These are phyloP conservation scores for Halenospora varia DNA, from an alignment of 495 filamentous ascomycete species.

Conservation along the genomic window DNA sequence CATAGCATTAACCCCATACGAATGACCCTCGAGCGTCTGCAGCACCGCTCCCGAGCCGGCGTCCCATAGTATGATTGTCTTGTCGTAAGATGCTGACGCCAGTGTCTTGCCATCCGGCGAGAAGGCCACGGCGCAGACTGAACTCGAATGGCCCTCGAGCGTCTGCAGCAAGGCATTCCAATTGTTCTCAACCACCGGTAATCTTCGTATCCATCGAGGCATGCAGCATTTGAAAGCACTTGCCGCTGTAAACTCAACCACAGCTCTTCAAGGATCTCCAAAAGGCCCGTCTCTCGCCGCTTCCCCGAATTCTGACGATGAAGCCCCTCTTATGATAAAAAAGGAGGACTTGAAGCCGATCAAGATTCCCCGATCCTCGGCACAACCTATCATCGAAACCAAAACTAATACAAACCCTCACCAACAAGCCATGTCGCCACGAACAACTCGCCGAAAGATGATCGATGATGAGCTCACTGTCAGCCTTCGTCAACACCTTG, in stretches of 20 bases:
- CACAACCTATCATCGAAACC: slow-evolving; percentile 80
- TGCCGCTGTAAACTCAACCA: too few species aligned
- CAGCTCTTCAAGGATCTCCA: slow-evolving; percentile 75
- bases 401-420: slow-evolving; percentile 63
- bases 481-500: slow-evolving; percentile 70
- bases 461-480: slow-evolving; percentile 86
- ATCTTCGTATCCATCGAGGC: too few species aligned
- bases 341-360: slow-evolving; percentile 49
- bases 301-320: slow-evolving; percentile 69
- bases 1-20: too few species aligned
- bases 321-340: slow-evolving; percentile 67
- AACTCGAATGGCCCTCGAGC: too few species aligned
- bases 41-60: too few species aligned
- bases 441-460: slow-evolving; percentile 95
- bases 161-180: not conserved
- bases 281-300: slow-evolving; percentile 68
- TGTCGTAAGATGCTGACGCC: too few species aligned
- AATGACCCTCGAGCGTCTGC: too few species aligned
- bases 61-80: too few species aligned
- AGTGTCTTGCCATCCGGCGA: too few species aligned
- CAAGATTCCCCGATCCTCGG: slow-evolving; percentile 60
- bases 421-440: slow-evolving; percentile 70
- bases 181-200: too few species aligned
- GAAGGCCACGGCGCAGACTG: too few species aligned
- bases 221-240: too few species aligned